Evolutionary conservation across 2,329 filamentous ascomycete genomes (phyloP).

Genomic region (Thielaviopsis euricoi): DNA sequence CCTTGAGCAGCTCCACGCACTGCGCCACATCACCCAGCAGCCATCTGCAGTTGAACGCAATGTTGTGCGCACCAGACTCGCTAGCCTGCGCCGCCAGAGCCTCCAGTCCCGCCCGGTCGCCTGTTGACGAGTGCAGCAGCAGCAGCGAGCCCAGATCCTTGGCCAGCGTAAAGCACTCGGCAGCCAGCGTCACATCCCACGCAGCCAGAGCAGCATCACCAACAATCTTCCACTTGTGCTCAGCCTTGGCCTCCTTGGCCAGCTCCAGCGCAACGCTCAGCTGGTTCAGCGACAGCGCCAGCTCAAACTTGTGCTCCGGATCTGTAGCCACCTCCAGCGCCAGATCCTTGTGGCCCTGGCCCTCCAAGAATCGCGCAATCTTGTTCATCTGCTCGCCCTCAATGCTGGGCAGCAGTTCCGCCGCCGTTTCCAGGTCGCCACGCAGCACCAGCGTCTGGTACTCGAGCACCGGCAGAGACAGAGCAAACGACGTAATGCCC

Average conservation of each 20-base stretch:
- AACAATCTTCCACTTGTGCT: slow-evolving; percentile 97
- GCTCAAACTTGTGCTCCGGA: slow-evolving; percentile 88
- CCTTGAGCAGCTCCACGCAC: slow-evolving; percentile 63
- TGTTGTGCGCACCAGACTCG: slow-evolving; percentile 67
- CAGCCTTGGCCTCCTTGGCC: slow-evolving; percentile 65
- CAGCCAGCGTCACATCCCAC: slow-evolving; percentile 78
- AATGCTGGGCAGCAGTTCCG: slow-evolving; percentile 68
- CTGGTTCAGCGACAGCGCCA: slow-evolving; percentile 68
- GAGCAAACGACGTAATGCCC: slow-evolving; percentile 70
- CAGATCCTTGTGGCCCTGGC: slow-evolving; percentile 91
- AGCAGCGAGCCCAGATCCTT: slow-evolving; percentile 82
- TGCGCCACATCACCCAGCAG: slow-evolving; percentile 66
- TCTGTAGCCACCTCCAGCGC: slow-evolving; percentile 91
- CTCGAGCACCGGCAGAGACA: slow-evolving; percentile 85
- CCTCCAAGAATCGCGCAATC: slow-evolving; percentile 91
- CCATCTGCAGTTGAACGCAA: slow-evolving; percentile 86
- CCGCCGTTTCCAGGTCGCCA: slow-evolving; percentile 80
- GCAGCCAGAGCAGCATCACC: slow-evolving; percentile 74
- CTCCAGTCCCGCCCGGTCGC: slow-evolving; percentile 57
- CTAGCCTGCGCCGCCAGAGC: slow-evolving; percentile 60
- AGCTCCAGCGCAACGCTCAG: slow-evolving; percentile 75
- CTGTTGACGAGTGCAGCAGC: slow-evolving; percentile 74
- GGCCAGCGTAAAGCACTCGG: slow-evolving; percentile 83
- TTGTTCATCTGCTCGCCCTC: slow-evolving; percentile 94
- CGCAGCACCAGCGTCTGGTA: slow-evolving; percentile 94